These are phyloP conservation scores for Magnusiomyces tetraspermus DNA, from an alignment of 1,139 yeast genomes.

Conservation along the genomic window DNA sequence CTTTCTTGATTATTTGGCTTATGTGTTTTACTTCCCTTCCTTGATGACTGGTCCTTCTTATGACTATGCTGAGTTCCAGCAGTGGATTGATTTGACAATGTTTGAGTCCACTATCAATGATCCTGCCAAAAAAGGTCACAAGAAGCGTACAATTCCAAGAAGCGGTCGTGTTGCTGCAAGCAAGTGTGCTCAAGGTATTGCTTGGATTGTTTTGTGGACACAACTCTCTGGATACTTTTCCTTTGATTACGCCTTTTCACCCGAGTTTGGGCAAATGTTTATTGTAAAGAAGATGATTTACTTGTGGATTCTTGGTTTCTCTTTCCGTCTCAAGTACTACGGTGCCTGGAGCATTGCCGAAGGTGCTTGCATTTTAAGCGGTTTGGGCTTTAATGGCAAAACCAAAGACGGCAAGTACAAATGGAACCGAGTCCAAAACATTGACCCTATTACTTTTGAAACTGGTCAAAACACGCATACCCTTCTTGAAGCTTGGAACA, in stretches of 20 bases:
- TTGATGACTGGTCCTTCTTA: slow-evolving; percentile 91
- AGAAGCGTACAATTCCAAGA: slow-evolving; percentile 63
- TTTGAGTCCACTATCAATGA: slow-evolving; percentile 44
- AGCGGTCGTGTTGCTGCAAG: slow-evolving; percentile 63
- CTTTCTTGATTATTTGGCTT: slow-evolving; percentile 64
- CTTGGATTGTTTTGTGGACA: slow-evolving; percentile 66
- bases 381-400: slow-evolving; percentile 87
- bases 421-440: slow-evolving; percentile 91
- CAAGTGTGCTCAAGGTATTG: slow-evolving; percentile 60
- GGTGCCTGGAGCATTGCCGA: slow-evolving; percentile 96
- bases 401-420: slow-evolving; percentile 41
- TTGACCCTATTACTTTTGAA: slow-evolving; percentile 72
- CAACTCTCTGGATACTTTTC: slow-evolving; percentile 42
- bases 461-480: slow-evolving; percentile 83
- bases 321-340: slow-evolving; percentile 74
- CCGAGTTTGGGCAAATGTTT: slow-evolving; percentile 33
- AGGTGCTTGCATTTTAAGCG: slow-evolving; percentile 88
- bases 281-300: slow-evolving; percentile 55
- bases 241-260: slow-evolving; percentile 42
- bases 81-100: slow-evolving; percentile 69
- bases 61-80: slow-evolving; percentile 78
- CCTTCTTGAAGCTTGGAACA: slow-evolving; percentile 90
- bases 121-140: slow-evolving; percentile 17
- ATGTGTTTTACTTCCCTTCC: slow-evolving; percentile 85
- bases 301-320: slow-evolving; percentile 60